Conservation (phyloP, 768 basidiomycete genomes). For the Auricularia auricula-judae region DNA sequence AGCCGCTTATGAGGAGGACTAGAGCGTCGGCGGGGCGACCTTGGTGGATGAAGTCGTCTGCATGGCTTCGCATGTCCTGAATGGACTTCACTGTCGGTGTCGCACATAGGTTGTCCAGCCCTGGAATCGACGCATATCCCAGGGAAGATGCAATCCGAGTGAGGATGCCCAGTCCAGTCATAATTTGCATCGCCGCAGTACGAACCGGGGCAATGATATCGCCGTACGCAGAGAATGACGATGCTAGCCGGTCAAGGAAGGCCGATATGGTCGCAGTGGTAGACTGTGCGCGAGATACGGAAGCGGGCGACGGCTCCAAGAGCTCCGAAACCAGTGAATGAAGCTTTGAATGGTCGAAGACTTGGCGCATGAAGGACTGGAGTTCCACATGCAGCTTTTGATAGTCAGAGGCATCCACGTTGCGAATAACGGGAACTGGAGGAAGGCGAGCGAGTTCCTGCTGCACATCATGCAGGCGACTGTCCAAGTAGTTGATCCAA, state of each 20-base stretch:
- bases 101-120: background rate
- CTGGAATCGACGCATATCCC: background rate
- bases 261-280: conserved; percentile 53
- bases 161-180: conserved; percentile 57
- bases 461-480: conserved; percentile 1
- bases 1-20: conserved; percentile 37
- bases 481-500: conserved; percentile 33
- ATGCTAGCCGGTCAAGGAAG: conserved; percentile 61
- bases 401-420: background rate
- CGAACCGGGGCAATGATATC: conserved; percentile 65
- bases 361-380: conserved; percentile 44
- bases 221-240: conserved; percentile 53
- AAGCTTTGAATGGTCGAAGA: conserved; percentile 38
- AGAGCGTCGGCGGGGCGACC: conserved; percentile 18
- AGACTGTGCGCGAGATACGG: conserved; percentile 24
- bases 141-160: conserved; percentile 15
- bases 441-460: background rate
- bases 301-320: conserved; percentile 3
- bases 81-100: conserved; percentile 3
- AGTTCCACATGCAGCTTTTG: background rate
- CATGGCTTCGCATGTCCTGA: conserved; percentile 6
- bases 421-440: background rate
- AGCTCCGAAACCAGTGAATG: conserved; percentile 28
- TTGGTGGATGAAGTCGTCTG: background rate
- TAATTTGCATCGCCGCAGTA: conserved; percentile 51